These are phyloP conservation scores for Pseudogymnoascus sp. DNA, from an alignment of 2,329 filamentous ascomycete genomes.

Conservation along the genomic window DNA sequence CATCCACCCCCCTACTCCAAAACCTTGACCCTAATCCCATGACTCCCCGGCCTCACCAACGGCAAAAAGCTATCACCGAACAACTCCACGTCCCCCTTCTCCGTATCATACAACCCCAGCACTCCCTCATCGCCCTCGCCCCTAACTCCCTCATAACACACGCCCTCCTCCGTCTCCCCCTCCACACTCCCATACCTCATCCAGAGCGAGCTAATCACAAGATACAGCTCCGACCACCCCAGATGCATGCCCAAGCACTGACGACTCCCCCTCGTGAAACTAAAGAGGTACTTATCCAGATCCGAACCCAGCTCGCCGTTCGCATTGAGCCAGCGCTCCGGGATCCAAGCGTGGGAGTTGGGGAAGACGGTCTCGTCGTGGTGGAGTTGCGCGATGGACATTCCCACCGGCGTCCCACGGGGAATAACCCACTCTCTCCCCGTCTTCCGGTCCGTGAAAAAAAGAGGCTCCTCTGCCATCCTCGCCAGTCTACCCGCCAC, in stretches of 20 bases:
- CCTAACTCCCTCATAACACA: conserved; percentile 10
- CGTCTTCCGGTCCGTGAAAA: conserved; percentile 11
- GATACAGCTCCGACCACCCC: conserved; percentile 18
- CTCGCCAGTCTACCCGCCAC: conserved; percentile 24
- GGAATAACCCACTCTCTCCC: conserved; percentile 16
- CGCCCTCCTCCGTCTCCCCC: neutral
- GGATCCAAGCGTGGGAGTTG: conserved; percentile 31
- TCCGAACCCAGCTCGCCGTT: conserved; percentile 23
- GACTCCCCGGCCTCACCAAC: neutral
- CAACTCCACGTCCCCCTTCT: conserved; percentile 18
- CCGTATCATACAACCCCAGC: conserved; percentile 25
- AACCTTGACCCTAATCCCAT: neutral
- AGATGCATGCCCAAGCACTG: conserved; percentile 33
- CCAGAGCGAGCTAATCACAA: conserved; percentile 14
- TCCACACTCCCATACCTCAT: conserved; percentile 13
- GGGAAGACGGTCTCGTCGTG: conserved; percentile 33
- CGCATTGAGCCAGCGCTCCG: conserved; percentile 32
- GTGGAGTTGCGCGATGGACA: conserved; percentile 33
- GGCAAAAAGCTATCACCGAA: conserved; percentile 15
- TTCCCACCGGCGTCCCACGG: conserved; percentile 30
- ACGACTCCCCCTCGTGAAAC: conserved; percentile 35
- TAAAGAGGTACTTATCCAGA: conserved; percentile 32
- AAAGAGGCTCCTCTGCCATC: conserved; percentile 18
- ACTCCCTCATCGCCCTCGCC: conserved; percentile 15
- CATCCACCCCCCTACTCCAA: neutral